Evolutionary conservation across 805 yeast species (phyloP).

Genomic region (Phaffomyces opuntiae): DNA sequence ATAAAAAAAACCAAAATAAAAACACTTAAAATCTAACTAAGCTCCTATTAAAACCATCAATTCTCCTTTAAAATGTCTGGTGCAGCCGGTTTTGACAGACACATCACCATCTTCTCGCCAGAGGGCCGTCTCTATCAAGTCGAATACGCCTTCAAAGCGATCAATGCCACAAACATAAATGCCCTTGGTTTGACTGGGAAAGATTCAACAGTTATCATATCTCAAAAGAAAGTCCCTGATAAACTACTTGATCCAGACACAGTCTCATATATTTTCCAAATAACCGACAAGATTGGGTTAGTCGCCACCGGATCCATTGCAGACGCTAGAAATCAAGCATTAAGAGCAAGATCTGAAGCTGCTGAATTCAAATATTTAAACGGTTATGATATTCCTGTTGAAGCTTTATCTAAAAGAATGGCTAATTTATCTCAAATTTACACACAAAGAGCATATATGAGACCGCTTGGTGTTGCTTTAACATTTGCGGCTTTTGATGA

Average conservation of each 20-base stretch:
- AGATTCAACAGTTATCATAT: slow-evolving; percentile 79
- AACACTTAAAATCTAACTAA: no score
- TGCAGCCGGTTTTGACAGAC: slow-evolving; percentile 96
- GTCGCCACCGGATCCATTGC: slow-evolving; percentile 95
- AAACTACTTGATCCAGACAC: slow-evolving; percentile 83
- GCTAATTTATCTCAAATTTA: slow-evolving; percentile 93
- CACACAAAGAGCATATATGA: slow-evolving; percentile 97
- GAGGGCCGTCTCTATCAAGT: slow-evolving; percentile 97
- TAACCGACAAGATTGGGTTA: slow-evolving; percentile 78
- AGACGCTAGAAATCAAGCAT: slow-evolving; percentile 86
- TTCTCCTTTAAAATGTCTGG: slow-evolving; percentile 30
- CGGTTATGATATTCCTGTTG: slow-evolving; percentile 97
- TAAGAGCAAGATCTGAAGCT: slow-evolving; percentile 91
- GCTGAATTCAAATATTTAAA: slow-evolving; percentile 90
- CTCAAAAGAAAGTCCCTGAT: slow-evolving; percentile 96
- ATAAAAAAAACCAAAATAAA: no score
- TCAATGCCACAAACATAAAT: slow-evolving; percentile 86
- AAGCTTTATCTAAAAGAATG: slow-evolving; percentile 86
- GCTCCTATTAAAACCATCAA: no score
- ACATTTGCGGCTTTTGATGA: slow-evolving; percentile 87
- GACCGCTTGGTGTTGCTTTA: slow-evolving; percentile 93
- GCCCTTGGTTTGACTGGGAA: slow-evolving; percentile 83
- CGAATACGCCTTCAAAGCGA: slow-evolving; percentile 96
- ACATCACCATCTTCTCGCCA: slow-evolving; percentile 96
- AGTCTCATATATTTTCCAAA: slow-evolving; percentile 77